Conservation (phyloP, 2,329 filamentous ascomycete species). For the Cordyceps cicadae region DNA sequence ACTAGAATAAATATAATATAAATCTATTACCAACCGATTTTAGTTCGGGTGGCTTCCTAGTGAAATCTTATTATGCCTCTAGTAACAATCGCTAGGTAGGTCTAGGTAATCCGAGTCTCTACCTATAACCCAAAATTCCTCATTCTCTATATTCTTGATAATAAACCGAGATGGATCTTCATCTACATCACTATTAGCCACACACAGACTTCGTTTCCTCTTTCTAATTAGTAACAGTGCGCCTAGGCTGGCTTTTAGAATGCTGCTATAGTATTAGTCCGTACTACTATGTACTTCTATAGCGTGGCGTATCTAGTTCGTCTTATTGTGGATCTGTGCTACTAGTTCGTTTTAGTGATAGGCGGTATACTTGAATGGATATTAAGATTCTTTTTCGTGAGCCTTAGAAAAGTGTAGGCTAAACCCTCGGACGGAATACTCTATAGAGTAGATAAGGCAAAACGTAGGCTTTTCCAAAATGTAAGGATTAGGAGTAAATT, state of each 20-base stretch:
- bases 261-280: neutral
- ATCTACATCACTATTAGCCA: neutral
- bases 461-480: neutral
- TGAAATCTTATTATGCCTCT: no score
- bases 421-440: neutral
- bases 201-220: neutral
- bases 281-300: neutral
- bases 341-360: neutral
- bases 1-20: no score
- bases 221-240: neutral
- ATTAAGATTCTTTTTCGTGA: neutral
- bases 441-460: neutral
- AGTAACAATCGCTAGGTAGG: no score
- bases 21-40: no score
- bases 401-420: neutral
- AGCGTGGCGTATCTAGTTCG: neutral
- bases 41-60: no score
- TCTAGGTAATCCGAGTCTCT: neutral
- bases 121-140: neutral
- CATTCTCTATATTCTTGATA: neutral
- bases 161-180: neutral
- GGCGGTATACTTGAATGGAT: neutral
- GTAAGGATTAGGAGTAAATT: neutral
- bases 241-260: neutral
- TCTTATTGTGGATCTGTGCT: neutral